A percentile compares a stretch with the other conserved stretches of the same genome.
These are phyloP conservation scores for Calonectria pauciramosa DNA, from an alignment of 2,329 filamentous ascomycete genomes.

Conservation along the genomic window DNA sequence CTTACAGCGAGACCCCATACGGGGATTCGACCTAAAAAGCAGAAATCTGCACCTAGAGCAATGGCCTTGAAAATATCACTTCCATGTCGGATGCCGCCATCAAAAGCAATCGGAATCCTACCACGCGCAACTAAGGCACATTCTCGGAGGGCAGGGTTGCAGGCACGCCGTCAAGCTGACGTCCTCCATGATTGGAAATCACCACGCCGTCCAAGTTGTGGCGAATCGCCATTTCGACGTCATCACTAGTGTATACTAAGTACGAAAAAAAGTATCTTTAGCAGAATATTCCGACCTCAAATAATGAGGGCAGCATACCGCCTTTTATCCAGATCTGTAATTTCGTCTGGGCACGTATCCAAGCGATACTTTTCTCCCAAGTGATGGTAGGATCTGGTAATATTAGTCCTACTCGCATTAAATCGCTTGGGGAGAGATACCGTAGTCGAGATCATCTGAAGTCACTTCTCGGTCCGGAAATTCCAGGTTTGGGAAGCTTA, in stretches of 20 bases:
- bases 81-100: neutral
- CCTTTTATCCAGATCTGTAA: neutral
- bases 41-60: neutral
- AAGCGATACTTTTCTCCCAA: neutral
- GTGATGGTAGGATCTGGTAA: neutral
- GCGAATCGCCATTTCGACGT: neutral
- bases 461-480: neutral
- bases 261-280: neutral
- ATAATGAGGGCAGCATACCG: neutral
- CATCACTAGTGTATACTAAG: neutral
- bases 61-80: neutral
- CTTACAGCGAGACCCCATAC: neutral
- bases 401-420: neutral
- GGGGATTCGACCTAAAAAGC: neutral
- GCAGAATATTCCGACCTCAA: neutral
- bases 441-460: neutral
- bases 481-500: neutral
- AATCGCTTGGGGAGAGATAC: neutral
- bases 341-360: neutral
- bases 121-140: neutral
- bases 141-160: neutral
- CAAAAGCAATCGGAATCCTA: neutral
- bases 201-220: neutral
- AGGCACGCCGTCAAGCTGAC: neutral
- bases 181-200: neutral